A percentile compares a stretch with the other conserved stretches of the same genome.
phyloP scores from a whole-genome alignment of 345 rosid genomes.

The Corchorus capsularis region DNA sequence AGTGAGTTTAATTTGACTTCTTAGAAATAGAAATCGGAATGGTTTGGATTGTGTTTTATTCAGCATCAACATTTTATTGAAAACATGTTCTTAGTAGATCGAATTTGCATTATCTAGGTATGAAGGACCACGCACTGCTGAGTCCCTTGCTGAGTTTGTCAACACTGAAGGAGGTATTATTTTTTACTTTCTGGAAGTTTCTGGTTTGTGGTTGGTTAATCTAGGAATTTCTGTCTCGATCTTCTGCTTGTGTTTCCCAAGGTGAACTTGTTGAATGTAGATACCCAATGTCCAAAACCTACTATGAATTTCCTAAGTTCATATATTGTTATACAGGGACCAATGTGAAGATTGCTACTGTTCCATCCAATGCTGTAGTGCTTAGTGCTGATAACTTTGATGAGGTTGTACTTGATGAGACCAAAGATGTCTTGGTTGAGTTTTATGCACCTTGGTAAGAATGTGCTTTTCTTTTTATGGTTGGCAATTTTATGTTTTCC shows the following conservation, averaged over 20 bases:
- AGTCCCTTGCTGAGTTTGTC: constrained; percentile 83
- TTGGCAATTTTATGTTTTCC: too few relatives aligned
- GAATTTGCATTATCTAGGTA: constrained; percentile 46
- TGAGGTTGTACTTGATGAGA: constrained; percentile 78
- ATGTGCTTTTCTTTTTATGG: not conserved
- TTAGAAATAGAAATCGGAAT: not conserved
- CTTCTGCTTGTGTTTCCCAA: not conserved
- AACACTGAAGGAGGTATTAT: constrained; percentile 88
- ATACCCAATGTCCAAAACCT: not conserved
- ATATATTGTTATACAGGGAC: constrained; percentile 61
- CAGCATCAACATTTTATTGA: not conserved
- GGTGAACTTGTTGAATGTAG: not conserved
- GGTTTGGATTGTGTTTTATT: not conserved
- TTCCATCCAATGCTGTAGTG: constrained; percentile 75
- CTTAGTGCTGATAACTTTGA: constrained; percentile 75
- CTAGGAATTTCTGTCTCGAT: not conserved
- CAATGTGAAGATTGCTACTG: constrained; percentile 80
- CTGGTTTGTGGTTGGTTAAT: not conserved
- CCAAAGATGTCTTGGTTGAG: constrained; percentile 94
- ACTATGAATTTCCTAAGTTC: not conserved
- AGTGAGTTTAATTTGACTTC: constrained; percentile 49
- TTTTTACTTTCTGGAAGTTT: constrained; percentile 7
- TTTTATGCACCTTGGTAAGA: constrained; percentile 97
- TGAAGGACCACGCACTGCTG: constrained; percentile 87
- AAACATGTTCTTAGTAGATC: constrained; percentile 1